phyloP scores from a whole-genome alignment of 805 yeast species.

The Clavispora phyllophila region DNA sequence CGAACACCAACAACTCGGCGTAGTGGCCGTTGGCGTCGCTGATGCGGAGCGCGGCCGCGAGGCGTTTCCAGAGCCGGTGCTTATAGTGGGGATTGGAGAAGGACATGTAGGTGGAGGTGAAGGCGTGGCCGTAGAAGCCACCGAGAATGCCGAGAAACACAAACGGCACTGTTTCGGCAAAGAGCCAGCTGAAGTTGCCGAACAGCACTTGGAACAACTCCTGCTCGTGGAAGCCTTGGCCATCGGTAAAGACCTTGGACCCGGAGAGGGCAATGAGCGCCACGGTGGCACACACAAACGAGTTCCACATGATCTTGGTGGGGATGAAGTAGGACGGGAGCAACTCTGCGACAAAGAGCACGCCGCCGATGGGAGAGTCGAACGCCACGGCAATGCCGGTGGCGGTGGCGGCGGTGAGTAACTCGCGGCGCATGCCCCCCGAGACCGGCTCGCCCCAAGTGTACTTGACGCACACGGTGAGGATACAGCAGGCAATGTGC shows the following conservation, averaged over 20 bases:
- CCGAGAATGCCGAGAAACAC: conserved; percentile 65
- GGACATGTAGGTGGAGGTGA: conserved; percentile 43
- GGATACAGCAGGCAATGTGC: conserved; percentile 64
- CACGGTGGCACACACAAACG: conserved; percentile 73
- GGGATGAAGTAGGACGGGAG: conserved; percentile 60
- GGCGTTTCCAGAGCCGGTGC: conserved; percentile 13
- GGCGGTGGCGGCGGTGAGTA: conserved; percentile 71
- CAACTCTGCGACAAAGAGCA: conserved; percentile 68
- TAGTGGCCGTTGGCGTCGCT: conserved; percentile 22
- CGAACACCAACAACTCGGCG: conserved; percentile 46
- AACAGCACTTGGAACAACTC: conserved; percentile 56
- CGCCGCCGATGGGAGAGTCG: conserved; percentile 86
- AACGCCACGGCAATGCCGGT: conserved; percentile 84
- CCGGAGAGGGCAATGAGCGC: conserved; percentile 56
- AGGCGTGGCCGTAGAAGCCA: conserved; percentile 57
- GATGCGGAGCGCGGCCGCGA: conserved; percentile 12
- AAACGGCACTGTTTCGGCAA: conserved; percentile 68
- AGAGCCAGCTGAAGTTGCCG: conserved; percentile 67
- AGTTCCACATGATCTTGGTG: conserved; percentile 71
- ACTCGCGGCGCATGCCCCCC: conserved; percentile 62
- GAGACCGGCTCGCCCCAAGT: conserved; percentile 29
- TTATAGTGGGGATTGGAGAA: conserved; percentile 30
- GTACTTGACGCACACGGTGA: conserved; percentile 24
- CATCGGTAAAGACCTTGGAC: conserved; percentile 35
- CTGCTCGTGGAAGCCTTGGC: conserved; percentile 40